Evolutionary conservation across 1,284 basidiomycete species (phyloP).

Genomic region (Ceratobasidium sp.): DNA sequence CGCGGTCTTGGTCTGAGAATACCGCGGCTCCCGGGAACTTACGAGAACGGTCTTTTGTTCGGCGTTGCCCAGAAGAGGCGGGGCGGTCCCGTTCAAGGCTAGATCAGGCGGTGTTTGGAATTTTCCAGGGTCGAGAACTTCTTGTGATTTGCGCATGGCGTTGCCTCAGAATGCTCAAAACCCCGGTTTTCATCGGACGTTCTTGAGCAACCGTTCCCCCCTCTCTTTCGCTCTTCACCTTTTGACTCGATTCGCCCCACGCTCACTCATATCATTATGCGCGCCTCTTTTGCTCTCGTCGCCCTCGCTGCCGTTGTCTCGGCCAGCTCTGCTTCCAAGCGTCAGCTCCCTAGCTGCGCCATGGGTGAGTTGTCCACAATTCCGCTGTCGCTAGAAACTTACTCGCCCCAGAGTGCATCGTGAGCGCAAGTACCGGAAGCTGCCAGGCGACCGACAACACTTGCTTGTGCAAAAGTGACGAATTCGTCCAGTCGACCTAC

Average conservation of each 20-base stretch:
- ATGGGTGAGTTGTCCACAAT: constrained; percentile 34
- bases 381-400: not conserved
- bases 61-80: not conserved
- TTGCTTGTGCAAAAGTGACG: constrained; percentile 66
- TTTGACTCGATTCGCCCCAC: constrained; percentile 17
- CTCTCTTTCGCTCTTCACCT: constrained; percentile 10
- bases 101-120: constrained; percentile 2
- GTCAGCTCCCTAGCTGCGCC: constrained; percentile 10
- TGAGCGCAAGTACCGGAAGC: constrained; percentile 54
- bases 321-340: constrained; percentile 54
- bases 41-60: too few relatives aligned
- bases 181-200: constrained; percentile 1
- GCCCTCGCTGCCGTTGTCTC: constrained; percentile 61
- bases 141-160: constrained; percentile 19
- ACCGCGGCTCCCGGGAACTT: too few relatives aligned
- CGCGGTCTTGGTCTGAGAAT: too few relatives aligned
- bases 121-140: constrained; percentile 3
- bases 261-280: constrained; percentile 60
- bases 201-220: constrained; percentile 9
- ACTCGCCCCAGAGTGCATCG: constrained; percentile 15
- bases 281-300: constrained; percentile 63
- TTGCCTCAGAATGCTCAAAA: constrained; percentile 25
- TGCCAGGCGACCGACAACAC: constrained; percentile 62
- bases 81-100: not conserved
- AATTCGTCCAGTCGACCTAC: constrained; percentile 64